Base-by-base conservation (phyloP, 495 filamentous ascomycete genomes). In the Annulohypoxylon stygium region DNA sequence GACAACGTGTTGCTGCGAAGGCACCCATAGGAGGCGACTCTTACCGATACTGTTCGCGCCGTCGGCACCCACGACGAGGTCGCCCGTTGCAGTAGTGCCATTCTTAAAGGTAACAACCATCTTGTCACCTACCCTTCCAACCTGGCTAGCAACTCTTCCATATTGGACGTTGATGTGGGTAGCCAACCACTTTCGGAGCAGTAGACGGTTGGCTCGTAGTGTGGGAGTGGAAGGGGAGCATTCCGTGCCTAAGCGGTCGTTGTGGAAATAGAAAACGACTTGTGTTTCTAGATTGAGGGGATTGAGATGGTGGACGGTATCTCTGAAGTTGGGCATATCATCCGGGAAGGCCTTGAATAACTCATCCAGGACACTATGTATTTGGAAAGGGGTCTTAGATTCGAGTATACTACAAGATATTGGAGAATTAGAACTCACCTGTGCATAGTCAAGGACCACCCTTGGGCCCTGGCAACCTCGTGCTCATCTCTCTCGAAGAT, bases 401-500 rank as follows among this genome's bases (percentile, higher is more conserved):
- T 36, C 12, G 2, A 41, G 26, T n/a, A 26, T 47, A 11, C 11
- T 23, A 20, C n/a, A 47, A 37, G n/a, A 57, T 9, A 33, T 45
- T 62, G 50, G 10, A 43, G 12, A 34, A 23, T 10, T 18, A 14
- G 23, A 37, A 43, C 70, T 70, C 34, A 74, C 70, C 36, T 73
- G 57, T 79, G 69, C 18, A 83, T 72, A 41, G 81, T 80, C 25
- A 81, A 74, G 14, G 73, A 81, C 73, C 81, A 81, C 30, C 81
- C 81, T 41, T 75, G 70, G 7, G 78, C 74, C 33, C 79, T 73
- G 26, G 75, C 68, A 51, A 71, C 71, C 75, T 82, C 81, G 54
- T 81, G 78, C 67, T 82, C 80, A 58, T 82, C 79, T n/a, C 80
- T 76, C 61, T 88, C 86, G 50, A 87, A 88, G 60, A 90, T 80